Base-by-base conservation (phyloP, 371 early-diverging fungal genomes). In the Nematocida displodere region DNA sequence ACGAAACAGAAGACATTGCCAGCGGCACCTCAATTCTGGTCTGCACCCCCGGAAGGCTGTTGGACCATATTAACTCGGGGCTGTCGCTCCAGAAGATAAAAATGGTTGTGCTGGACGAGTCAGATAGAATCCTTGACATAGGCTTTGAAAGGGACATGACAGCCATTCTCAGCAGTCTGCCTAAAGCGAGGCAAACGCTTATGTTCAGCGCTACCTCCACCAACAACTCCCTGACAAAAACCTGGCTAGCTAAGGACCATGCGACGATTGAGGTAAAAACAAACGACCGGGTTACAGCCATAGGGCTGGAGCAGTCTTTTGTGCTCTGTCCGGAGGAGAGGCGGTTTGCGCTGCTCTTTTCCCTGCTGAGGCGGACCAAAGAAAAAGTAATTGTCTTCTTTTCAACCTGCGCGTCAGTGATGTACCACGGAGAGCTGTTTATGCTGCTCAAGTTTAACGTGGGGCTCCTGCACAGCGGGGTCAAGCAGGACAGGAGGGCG, bases 41-140 rank as follows among this genome's bases (percentile, higher is more conserved):
- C 8, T 95, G 93, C 13, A 96, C 98, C 1, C 97, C 97, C 0
- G 97, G 97, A 39, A 89, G 99, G 76, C 85, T 95, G 50, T 91
- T 91, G 90, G 94, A 95, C 83, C 65, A 65, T 36, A 13, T 82
- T 5, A 50, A 66, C 31, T 86, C 94, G 82, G 86, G 91, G n/a
- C 87, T 89, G 1, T 86, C 87, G 83, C 92, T 91, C 88, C 88
- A 89, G 47, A 34, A 28, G 2, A 79, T 92, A 63, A 90, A 81
- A 48, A 92, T 92, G 77, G 87, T 97, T 66, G 94, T 96, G 0
- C 91, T 95, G 86, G 97, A 97, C 83, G 98, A 97, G 82, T 94
- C 95, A 1, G 97, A 94, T 87, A 87, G 95, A 76, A 92, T 95
- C 55, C 92, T 97, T 80, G 95, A 95, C 83, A 88, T 94, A 86